Percentiles rank a stretch among this genome's conserved stretches.
phyloP scores from a whole-genome alignment of 148 eudicot genomes.

The Vaccinium myrtillus region DNA sequence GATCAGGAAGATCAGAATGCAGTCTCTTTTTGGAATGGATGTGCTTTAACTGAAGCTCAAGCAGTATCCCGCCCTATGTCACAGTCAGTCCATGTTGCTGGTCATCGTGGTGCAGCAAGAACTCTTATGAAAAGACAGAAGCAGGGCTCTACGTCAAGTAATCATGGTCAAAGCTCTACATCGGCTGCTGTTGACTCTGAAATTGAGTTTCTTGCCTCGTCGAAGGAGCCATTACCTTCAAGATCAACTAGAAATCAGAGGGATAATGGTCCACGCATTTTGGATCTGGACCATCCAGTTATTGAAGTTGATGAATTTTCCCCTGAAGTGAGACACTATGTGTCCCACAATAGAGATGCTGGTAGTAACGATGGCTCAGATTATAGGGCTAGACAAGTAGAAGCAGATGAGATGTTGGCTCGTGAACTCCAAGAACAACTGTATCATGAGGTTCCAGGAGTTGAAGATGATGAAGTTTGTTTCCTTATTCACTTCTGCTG shows the following conservation, averaged over 20 bases:
- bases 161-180: slow-evolving; percentile 35
- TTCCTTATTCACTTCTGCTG: neutral
- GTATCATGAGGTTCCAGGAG: slow-evolving; percentile 60
- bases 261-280: slow-evolving; percentile 20
- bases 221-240: slow-evolving; percentile 37
- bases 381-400: slow-evolving; percentile 60
- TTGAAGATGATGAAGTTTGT: slow-evolving; percentile 51
- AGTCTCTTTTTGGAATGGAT: slow-evolving; percentile 13
- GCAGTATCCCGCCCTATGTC: slow-evolving; percentile 4
- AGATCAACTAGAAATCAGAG: slow-evolving; percentile 34
- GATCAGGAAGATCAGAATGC: slow-evolving; percentile 12
- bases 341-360: slow-evolving; percentile 16
- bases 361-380: slow-evolving; percentile 38
- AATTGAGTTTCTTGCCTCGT: slow-evolving; percentile 38
- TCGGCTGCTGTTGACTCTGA: slow-evolving; percentile 30
- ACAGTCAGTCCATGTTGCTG: slow-evolving; percentile 20
- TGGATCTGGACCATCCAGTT: slow-evolving; percentile 23
- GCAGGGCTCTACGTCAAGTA: slow-evolving; percentile 37
- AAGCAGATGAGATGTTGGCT: slow-evolving; percentile 91
- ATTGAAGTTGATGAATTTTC: slow-evolving; percentile 45
- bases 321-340: slow-evolving; percentile 35
- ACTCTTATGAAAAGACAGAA: slow-evolving; percentile 44
- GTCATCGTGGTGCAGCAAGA: slow-evolving; percentile 21
- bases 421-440: slow-evolving; percentile 89
- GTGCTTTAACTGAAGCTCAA: slow-evolving; percentile 17